Evolutionary conservation across 2,329 filamentous ascomycete species (phyloP).

Genomic region (Monosporascus sp.): DNA sequence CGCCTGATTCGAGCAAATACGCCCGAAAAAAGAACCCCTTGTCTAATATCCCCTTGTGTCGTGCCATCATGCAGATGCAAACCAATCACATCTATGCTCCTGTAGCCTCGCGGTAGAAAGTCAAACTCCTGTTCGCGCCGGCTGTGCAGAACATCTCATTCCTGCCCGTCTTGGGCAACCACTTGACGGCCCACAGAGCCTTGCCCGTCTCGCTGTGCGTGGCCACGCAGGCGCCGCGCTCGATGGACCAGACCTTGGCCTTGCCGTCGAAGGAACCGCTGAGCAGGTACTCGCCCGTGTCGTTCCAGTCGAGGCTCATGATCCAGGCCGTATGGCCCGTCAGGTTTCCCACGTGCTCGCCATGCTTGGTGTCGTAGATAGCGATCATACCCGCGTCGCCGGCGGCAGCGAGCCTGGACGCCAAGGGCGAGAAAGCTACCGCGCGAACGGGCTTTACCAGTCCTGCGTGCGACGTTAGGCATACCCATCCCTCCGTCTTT

Average conservation of each 20-base stretch:
- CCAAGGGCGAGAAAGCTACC: conserved; percentile 81
- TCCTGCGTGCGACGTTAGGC: conserved; percentile 41
- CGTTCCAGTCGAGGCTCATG: conserved; percentile 85
- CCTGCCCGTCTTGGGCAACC: conserved; percentile 68
- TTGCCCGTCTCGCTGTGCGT: conserved; percentile 90
- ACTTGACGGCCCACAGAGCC: conserved; percentile 76
- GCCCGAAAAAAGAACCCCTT: no score
- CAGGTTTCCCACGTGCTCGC: conserved; percentile 86
- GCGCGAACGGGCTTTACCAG: conserved; percentile 81
- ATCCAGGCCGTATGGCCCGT: conserved; percentile 73
- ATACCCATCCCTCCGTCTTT: background rate
- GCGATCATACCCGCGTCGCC: conserved; percentile 86
- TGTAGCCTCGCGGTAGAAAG: conserved; percentile 81
- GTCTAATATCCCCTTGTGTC: no score
- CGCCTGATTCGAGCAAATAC: no score
- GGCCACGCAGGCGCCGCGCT: conserved; percentile 77
- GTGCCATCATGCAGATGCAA: background rate
- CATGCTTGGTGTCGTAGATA: conserved; percentile 86
- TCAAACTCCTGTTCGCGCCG: conserved; percentile 69
- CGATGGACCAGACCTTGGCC: conserved; percentile 92
- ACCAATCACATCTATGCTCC: conserved; percentile 34
- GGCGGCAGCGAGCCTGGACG: conserved; percentile 78
- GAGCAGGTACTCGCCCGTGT: conserved; percentile 85
- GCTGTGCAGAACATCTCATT: conserved; percentile 72
- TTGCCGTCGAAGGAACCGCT: conserved; percentile 90